Conservation (phyloP, 2,329 filamentous ascomycete genomes). For the Cyphellophora europaea region DNA sequence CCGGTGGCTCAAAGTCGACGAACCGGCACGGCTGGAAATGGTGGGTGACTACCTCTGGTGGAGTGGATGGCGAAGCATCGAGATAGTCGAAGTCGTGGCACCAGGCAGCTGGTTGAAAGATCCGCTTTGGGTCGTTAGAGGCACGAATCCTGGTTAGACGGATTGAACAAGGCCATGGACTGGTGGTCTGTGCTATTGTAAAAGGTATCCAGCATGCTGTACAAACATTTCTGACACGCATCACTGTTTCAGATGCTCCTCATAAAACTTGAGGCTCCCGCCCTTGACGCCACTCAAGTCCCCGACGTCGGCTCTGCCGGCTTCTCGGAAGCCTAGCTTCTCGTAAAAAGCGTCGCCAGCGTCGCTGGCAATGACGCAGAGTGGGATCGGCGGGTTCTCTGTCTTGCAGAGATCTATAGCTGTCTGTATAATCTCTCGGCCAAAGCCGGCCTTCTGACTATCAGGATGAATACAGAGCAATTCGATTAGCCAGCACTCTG, state of each 20-base stretch:
- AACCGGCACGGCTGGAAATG: conserved; percentile 38
- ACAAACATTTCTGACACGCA: too few species aligned
- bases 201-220: too few species aligned
- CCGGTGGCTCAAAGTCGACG: conserved; percentile 37
- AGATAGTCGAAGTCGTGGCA: conserved; percentile 38
- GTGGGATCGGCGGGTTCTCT: conserved; percentile 28
- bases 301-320: conserved; percentile 24
- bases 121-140: conserved; percentile 38
- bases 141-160: conserved; percentile 11
- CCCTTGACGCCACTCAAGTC: conserved; percentile 22
- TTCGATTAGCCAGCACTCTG: conserved; percentile 30
- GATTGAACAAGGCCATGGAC: too few species aligned
- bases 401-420: conserved; percentile 23
- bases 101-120: conserved; percentile 21
- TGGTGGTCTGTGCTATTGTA: too few species aligned
- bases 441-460: conserved; percentile 26
- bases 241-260: conserved; percentile 4
- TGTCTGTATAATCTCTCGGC: conserved; percentile 29
- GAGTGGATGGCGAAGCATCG: conserved; percentile 42
- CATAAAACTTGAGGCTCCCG: conserved; percentile 24
- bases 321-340: conserved; percentile 23
- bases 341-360: conserved; percentile 31
- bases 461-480: conserved; percentile 29
- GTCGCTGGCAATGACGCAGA: conserved; percentile 28
- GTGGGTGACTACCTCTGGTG: conserved; percentile 44